Percentiles rank a stretch among this genome's conserved stretches.
phyloP scores from a whole-genome alignment of 2,329 filamentous ascomycete genomes.

The Chaetoscypha palmicola region DNA sequence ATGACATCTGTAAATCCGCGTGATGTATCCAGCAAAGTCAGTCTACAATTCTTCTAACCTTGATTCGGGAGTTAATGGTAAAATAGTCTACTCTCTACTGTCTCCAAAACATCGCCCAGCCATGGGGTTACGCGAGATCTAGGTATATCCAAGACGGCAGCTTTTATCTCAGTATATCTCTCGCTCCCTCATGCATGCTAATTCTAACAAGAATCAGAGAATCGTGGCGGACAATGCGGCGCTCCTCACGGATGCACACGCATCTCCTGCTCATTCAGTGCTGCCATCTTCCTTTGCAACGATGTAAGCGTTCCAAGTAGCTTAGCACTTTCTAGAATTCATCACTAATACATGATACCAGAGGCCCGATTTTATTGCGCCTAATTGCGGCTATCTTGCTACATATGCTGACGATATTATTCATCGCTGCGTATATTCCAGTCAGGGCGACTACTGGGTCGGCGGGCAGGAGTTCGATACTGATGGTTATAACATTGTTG shows the following conservation, averaged over 20 bases:
- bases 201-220: neutral
- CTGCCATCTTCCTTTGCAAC: constrained; percentile 1
- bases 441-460: neutral
- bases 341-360: too few relatives aligned
- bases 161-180: neutral
- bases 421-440: neutral
- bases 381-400: neutral
- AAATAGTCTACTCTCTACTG: neutral
- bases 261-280: neutral
- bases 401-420: neutral
- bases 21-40: neutral
- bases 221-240: neutral
- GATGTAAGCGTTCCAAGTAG: neutral
- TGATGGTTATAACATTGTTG: neutral
- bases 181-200: too few relatives aligned
- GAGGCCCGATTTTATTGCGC: neutral
- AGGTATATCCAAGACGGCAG: neutral
- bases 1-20: too few relatives aligned
- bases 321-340: too few relatives aligned
- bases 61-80: too few relatives aligned
- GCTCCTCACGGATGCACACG: neutral
- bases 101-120: neutral
- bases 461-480: constrained; percentile 1
- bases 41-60: neutral
- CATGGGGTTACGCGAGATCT: neutral